Conservation (phyloP, 257 asterid species). For the Rhazya stricta region DNA sequence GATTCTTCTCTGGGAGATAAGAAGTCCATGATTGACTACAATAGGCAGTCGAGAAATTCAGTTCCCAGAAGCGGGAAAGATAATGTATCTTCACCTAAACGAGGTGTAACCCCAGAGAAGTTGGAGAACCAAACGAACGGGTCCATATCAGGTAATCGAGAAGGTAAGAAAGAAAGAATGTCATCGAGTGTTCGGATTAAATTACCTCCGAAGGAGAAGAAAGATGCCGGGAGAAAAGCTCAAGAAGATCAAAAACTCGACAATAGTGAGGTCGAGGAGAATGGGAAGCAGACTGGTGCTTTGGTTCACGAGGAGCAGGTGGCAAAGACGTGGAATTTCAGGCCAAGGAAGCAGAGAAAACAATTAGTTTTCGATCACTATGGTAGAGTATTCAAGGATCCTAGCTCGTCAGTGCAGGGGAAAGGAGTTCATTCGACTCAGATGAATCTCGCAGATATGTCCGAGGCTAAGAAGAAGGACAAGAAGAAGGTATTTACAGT, state of each 20-base stretch:
- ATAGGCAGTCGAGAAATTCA: constrained; percentile 13
- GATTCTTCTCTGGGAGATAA: constrained; percentile 28
- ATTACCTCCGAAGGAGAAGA: constrained; percentile 21
- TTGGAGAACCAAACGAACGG: constrained; percentile 22
- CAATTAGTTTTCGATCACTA: constrained; percentile 25
- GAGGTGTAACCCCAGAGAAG: constrained; percentile 18
- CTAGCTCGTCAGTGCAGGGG: constrained; percentile 19
- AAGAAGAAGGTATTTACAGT: constrained; percentile 33
- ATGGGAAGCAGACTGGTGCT: constrained; percentile 9
- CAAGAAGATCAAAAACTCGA: neutral
- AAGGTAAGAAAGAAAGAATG: constrained; percentile 13
- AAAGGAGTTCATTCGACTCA: constrained; percentile 36
- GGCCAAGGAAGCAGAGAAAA: constrained; percentile 42
- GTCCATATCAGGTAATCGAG: constrained; percentile 7
- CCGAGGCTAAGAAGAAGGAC: constrained; percentile 33
- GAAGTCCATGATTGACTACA: constrained; percentile 14
- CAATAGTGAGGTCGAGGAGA: constrained; percentile 15
- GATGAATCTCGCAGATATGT: constrained; percentile 22
- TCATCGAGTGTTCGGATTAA: constrained; percentile 35
- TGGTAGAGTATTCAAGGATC: constrained; percentile 16
- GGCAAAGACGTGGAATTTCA: constrained; percentile 49
- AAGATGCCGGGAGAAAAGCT: constrained; percentile 15
- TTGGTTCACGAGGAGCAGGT: constrained; percentile 27
- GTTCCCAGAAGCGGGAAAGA: constrained; percentile 6
- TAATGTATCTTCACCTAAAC: constrained; percentile 14